A percentile compares a stretch with the other conserved stretches of the same genome.
These are phyloP conservation scores for Curvularia hawaiiensis DNA, from an alignment of 2,329 filamentous ascomycete genomes.

Conservation along the genomic window DNA sequence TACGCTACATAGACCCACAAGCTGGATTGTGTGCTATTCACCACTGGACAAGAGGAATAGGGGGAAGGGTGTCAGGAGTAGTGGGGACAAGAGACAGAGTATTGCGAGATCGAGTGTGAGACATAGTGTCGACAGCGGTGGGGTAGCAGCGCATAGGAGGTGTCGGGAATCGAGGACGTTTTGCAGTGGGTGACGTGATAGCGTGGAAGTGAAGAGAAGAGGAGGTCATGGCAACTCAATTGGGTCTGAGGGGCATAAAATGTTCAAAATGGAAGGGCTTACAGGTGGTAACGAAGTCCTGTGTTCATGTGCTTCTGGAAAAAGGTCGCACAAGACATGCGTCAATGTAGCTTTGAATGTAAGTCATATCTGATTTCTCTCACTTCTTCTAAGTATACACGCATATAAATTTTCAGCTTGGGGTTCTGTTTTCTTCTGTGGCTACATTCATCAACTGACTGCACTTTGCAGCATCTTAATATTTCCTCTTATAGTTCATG, in stretches of 20 bases:
- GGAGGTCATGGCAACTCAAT: background rate
- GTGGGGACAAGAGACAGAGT: background rate
- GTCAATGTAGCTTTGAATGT: background rate
- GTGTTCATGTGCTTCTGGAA: background rate
- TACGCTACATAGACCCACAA: conserved; percentile 1
- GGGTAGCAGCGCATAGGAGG: background rate
- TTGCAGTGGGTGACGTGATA: background rate
- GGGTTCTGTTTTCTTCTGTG: background rate
- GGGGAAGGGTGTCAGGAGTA: background rate
- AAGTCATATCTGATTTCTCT: background rate
- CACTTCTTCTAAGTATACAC: background rate
- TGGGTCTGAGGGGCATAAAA: background rate
- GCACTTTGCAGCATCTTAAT: background rate
- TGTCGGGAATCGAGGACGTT: background rate
- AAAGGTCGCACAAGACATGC: background rate
- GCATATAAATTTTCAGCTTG: background rate
- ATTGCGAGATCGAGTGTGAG: background rate
- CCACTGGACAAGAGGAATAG: conserved; percentile 8
- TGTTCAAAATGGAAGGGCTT: background rate
- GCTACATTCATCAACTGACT: background rate
- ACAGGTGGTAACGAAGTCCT: background rate
- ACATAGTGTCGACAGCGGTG: background rate
- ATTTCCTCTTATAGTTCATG: background rate
- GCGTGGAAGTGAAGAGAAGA: background rate
- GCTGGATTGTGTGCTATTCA: conserved; percentile 8